Percentiles rank a stretch among this genome's conserved stretches.
Conservation (phyloP, 2,329 filamentous ascomycete species). For the Fusarium nelsonii region DNA sequence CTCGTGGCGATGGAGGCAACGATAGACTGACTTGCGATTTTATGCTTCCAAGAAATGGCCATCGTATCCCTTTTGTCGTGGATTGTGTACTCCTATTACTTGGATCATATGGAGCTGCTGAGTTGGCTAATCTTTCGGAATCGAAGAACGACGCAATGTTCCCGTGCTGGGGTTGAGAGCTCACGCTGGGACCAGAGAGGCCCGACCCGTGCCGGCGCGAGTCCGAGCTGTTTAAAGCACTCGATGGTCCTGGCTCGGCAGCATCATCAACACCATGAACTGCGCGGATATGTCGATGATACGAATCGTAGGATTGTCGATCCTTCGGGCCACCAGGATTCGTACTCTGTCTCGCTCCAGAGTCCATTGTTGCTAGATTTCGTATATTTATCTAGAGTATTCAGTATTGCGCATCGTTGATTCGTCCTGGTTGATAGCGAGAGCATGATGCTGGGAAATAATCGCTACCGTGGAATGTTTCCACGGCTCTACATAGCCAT, state of each 20-base stretch:
- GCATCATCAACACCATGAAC: slow-evolving; percentile 39
- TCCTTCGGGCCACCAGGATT: slow-evolving; percentile 37
- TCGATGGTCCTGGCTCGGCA: slow-evolving; percentile 25
- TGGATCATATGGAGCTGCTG: slow-evolving; percentile 35
- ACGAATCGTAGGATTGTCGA: slow-evolving; percentile 46
- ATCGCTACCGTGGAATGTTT: slow-evolving; percentile 14
- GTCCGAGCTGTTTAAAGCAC: slow-evolving; percentile 18
- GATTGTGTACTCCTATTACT: slow-evolving; percentile 18
- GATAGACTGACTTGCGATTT: slow-evolving; percentile 38
- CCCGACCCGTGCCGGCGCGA: slow-evolving; percentile 23
- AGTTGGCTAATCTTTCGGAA: slow-evolving; percentile 43
- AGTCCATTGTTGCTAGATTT: slow-evolving; percentile 40
- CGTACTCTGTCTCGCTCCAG: slow-evolving; percentile 30
- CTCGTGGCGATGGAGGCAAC: slow-evolving; percentile 25
- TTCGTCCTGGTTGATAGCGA: slow-evolving; percentile 22
- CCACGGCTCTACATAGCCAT: slow-evolving; percentile 33
- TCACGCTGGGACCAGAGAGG: slow-evolving; percentile 11
- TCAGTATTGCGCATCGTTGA: slow-evolving; percentile 28
- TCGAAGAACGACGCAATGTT: slow-evolving; percentile 47
- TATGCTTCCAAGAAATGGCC: slow-evolving; percentile 48
- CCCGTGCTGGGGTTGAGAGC: slow-evolving; percentile 15
- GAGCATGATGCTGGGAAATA: slow-evolving; percentile 32
- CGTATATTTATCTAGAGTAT: slow-evolving; percentile 21
- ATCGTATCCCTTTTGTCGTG: slow-evolving; percentile 31
- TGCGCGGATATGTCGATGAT: slow-evolving; percentile 46